A percentile compares a stretch with the other conserved stretches of the same genome.
phyloP scores from a whole-genome alignment of 441 rosid genomes.

The Syzygium malaccense region DNA sequence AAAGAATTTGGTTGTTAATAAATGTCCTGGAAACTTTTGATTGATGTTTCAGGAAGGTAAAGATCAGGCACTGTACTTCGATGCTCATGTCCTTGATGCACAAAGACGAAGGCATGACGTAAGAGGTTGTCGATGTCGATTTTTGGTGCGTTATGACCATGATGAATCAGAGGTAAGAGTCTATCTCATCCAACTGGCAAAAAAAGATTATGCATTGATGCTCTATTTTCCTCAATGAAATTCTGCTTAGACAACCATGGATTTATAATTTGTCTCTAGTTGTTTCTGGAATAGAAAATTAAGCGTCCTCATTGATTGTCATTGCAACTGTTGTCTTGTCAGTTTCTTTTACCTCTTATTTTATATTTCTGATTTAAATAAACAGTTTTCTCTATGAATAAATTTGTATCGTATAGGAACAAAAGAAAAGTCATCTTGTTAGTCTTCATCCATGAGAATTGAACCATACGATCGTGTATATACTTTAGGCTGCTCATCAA shows the following conservation, averaged over 20 bases:
- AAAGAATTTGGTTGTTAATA: background rate
- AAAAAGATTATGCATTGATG: background rate
- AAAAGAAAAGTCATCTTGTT: background rate
- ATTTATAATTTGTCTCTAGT: background rate
- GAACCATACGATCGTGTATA: background rate
- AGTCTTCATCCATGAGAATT: background rate
- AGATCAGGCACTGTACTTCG: conserved; percentile 96
- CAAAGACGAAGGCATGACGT: conserved; percentile 97
- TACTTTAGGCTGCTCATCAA: background rate
- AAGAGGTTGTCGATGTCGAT: conserved; percentile 98
- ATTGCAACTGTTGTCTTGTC: background rate
- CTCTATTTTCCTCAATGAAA: background rate
- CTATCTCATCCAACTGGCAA: background rate
- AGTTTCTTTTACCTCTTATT: background rate
- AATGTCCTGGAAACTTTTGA: background rate
- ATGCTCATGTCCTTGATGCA: conserved; percentile 95
- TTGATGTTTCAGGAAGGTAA: conserved; percentile 77
- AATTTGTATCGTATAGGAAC: background rate
- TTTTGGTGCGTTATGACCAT: conserved; percentile 95
- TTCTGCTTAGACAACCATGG: background rate
- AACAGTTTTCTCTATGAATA: background rate
- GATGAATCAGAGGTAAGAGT: conserved; percentile 87
- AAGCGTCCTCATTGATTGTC: background rate
- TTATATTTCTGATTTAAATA: background rate
- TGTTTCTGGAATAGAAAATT: background rate